A percentile compares a stretch with the other conserved stretches of the same genome.
Evolutionary conservation across 371 early-diverging fungal genomes (phyloP).

Genomic region (Fennellomyces sp.): DNA sequence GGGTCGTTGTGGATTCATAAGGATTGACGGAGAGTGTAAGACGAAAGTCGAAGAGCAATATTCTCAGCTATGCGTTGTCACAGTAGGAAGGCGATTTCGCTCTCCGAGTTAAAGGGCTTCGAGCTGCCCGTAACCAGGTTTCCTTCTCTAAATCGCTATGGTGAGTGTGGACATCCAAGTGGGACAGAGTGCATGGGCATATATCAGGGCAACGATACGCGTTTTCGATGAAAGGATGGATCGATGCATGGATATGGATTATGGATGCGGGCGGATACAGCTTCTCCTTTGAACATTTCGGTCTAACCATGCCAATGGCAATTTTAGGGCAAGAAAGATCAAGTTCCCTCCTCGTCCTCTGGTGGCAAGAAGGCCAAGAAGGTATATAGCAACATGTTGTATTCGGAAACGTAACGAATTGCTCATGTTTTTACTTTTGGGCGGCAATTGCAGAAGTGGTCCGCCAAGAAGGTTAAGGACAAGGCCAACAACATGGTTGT

Average conservation of each 20-base stretch:
- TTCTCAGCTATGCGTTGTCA: too few species aligned
- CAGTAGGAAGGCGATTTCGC: background rate
- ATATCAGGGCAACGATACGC: background rate
- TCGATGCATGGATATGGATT: conserved; percentile 12
- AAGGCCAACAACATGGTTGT: conserved; percentile 96
- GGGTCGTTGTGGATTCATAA: background rate
- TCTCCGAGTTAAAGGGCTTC: background rate
- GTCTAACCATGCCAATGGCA: too few species aligned
- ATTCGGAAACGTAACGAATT: background rate
- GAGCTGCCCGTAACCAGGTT: background rate
- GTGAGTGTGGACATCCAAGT: conserved; percentile 14
- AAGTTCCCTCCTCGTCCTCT: conserved; percentile 70
- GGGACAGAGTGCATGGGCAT: background rate
- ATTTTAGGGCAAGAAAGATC: conserved; percentile 68
- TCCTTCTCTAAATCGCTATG: conserved; percentile 18
- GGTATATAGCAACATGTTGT: conserved; percentile 2
- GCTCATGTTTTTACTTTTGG: background rate
- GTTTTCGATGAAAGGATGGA: conserved; percentile 19
- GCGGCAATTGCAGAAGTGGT: conserved; percentile 81
- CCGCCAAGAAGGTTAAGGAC: conserved; percentile 96
- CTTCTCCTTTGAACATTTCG: background rate
- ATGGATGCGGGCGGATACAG: background rate
- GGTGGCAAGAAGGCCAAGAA: conserved; percentile 93
- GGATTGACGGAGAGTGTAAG: background rate
- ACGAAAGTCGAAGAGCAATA: too few species aligned